These are phyloP conservation scores for Fraxinus sp. DNA, from an alignment of 305 asterid genomes.

Conservation along the genomic window DNA sequence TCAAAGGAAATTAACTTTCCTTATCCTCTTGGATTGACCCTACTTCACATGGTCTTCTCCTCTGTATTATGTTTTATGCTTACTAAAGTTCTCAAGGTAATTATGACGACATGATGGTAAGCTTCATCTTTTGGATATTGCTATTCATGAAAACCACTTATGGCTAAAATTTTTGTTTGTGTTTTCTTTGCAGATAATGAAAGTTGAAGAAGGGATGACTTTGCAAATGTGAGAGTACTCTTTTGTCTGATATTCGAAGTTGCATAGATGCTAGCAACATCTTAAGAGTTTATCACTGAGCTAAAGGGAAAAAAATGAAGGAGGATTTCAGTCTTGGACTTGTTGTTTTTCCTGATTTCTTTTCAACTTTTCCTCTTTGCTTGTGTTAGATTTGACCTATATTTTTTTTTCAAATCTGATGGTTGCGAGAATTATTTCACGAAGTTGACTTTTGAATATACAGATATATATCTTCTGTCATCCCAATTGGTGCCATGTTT, in stretches of 20 bases:
- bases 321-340: slow-evolving; percentile 4
- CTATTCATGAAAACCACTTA: not conserved
- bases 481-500: slow-evolving; percentile 93
- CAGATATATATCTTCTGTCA: slow-evolving; percentile 73
- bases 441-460: slow-evolving; percentile 18
- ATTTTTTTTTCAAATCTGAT: not conserved
- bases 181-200: slow-evolving; percentile 56
- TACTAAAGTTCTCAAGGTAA: slow-evolving; percentile 85
- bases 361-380: not conserved
- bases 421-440: slow-evolving; percentile 9
- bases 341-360: not conserved
- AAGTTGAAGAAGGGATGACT: slow-evolving; percentile 94
- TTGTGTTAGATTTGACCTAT: not conserved
- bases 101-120: slow-evolving; percentile 4
- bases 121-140: slow-evolving; percentile 17
- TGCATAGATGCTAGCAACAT: not conserved
- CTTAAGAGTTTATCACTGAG: not conserved
- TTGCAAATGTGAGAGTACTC: slow-evolving; percentile 70
- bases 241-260: not conserved
- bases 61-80: slow-evolving; percentile 77
- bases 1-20: slow-evolving; percentile 93
- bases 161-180: not conserved
- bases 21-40: slow-evolving; percentile 89
- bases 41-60: slow-evolving; percentile 95
- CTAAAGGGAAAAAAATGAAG: not conserved